These are phyloP conservation scores for Malbranchea zuffiana DNA, from an alignment of 2,329 filamentous ascomycete genomes.

Conservation along the genomic window DNA sequence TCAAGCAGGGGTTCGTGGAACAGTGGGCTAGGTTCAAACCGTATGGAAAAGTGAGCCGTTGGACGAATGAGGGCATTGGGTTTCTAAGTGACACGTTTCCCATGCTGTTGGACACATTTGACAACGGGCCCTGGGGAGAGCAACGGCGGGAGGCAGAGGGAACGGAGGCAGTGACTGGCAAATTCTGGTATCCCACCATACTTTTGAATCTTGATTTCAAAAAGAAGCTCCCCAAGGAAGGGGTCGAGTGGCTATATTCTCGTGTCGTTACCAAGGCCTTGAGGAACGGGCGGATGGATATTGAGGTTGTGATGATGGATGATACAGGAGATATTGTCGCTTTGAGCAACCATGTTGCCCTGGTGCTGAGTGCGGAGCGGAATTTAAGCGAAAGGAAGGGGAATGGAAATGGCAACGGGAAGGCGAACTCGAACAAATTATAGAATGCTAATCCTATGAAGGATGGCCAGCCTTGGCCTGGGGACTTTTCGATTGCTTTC, in stretches of 20 bases:
- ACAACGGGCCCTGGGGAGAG: slow-evolving; percentile 16
- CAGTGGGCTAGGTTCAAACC: slow-evolving; percentile 57
- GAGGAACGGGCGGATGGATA: slow-evolving; percentile 60
- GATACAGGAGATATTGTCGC: slow-evolving; percentile 54
- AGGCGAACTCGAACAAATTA: slow-evolving; percentile 15
- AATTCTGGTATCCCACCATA: slow-evolving; percentile 67
- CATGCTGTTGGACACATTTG: slow-evolving; percentile 48
- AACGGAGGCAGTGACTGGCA: slow-evolving; percentile 22
- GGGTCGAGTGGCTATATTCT: slow-evolving; percentile 62
- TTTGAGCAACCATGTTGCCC: slow-evolving; percentile 55
- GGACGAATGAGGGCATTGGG: slow-evolving; percentile 53
- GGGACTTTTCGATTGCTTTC: no score
- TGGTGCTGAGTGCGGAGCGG: slow-evolving; percentile 53
- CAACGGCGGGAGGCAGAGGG: slow-evolving; percentile 12
- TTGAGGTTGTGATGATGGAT: slow-evolving; percentile 60
- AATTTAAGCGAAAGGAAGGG: slow-evolving; percentile 45
- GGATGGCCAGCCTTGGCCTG: no score
- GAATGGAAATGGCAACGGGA: slow-evolving; percentile 16
- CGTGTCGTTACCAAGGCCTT: slow-evolving; percentile 56
- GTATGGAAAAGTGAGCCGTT: slow-evolving; percentile 34
- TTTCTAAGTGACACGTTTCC: slow-evolving; percentile 61
- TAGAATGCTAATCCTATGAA: no score
- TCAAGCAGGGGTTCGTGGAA: slow-evolving; percentile 38
- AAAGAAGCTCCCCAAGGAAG: slow-evolving; percentile 54
- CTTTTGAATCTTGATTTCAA: slow-evolving; percentile 68